These are phyloP conservation scores for Aspergillus fijiensis DNA, from an alignment of 2,329 filamentous ascomycete genomes.

Conservation along the genomic window DNA sequence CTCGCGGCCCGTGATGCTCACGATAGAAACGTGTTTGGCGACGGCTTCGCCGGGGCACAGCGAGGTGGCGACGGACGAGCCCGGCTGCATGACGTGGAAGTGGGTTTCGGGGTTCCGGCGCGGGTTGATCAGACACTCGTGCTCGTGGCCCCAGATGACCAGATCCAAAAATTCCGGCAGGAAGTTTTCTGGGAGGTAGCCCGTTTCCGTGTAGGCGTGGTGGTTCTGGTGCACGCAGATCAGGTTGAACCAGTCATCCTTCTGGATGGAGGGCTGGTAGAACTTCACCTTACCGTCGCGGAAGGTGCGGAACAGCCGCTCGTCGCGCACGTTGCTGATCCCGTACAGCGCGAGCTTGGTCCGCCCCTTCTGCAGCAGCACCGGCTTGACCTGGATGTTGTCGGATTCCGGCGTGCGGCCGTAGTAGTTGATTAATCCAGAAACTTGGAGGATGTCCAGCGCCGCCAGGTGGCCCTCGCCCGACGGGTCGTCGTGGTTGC, in stretches of 20 bases:
- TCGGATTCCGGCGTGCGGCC: slow-evolving; percentile 88
- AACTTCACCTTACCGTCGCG: slow-evolving; percentile 91
- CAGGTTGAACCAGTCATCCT: slow-evolving; percentile 91
- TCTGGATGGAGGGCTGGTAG: slow-evolving; percentile 77
- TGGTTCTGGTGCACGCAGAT: slow-evolving; percentile 97
- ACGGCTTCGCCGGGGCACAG: slow-evolving; percentile 86
- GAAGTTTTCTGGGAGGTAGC: slow-evolving; percentile 92
- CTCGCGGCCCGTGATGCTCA: slow-evolving; percentile 78
- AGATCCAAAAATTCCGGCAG: slow-evolving; percentile 88
- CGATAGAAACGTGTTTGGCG: slow-evolving; percentile 82
- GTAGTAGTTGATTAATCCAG: slow-evolving; percentile 93
- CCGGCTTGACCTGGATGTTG: slow-evolving; percentile 87
- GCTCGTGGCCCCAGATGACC: slow-evolving; percentile 95
- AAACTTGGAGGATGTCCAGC: slow-evolving; percentile 84
- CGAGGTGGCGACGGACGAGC: slow-evolving; percentile 93
- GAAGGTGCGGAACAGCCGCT: slow-evolving; percentile 91
- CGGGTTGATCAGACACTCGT: slow-evolving; percentile 91
- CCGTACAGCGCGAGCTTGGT: slow-evolving; percentile 94
- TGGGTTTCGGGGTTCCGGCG: slow-evolving; percentile 78
- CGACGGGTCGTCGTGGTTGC: slow-evolving; percentile 97
- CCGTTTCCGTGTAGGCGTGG: slow-evolving; percentile 83
- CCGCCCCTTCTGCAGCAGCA: slow-evolving; percentile 86
- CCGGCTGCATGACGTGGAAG: slow-evolving; percentile 96
- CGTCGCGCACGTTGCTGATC: slow-evolving; percentile 92
- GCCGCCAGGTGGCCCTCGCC: slow-evolving; percentile 91